These are phyloP conservation scores for Coemansia brasiliensis DNA, from an alignment of 192 early-diverging fungal genomes.

Conservation along the genomic window DNA sequence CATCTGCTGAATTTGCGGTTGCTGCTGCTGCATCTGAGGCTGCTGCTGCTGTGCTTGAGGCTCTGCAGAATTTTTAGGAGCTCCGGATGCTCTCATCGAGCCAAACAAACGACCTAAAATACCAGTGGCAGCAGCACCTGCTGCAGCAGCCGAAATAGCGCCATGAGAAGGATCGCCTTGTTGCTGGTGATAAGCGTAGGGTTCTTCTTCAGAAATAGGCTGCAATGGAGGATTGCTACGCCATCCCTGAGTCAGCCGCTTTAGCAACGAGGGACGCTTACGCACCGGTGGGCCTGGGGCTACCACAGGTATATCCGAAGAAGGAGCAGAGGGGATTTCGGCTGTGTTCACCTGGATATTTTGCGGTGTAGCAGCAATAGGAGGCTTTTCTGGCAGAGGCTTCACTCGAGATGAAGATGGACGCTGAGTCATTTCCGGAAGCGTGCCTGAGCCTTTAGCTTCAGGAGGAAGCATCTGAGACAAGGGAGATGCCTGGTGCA, in stretches of 20 bases:
- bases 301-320: background rate
- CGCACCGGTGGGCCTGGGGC: slow-evolving; percentile 5
- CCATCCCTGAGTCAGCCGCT: slow-evolving; percentile 50
- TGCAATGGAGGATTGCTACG: slow-evolving; percentile 28
- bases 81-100: background rate
- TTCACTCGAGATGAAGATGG: slow-evolving; percentile 3
- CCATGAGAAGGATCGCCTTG: background rate
- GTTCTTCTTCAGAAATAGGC: slow-evolving; percentile 27
- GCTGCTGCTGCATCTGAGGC: slow-evolving; percentile 16
- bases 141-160: background rate
- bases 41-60: slow-evolving; percentile 1
- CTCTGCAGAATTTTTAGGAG: background rate
- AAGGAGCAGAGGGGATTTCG: slow-evolving; percentile 3
- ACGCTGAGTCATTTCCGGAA: slow-evolving; percentile 28
- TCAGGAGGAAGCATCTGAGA: too few relatives aligned
- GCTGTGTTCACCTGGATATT: slow-evolving; percentile 22
- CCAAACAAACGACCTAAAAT: slow-evolving; percentile 23
- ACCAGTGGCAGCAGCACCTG: slow-evolving; percentile 10
- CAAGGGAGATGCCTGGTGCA: too few relatives aligned
- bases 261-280: slow-evolving; percentile 44
- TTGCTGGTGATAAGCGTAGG: slow-evolving; percentile 1
- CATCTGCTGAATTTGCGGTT: background rate
- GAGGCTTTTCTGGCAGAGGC: slow-evolving; percentile 10
- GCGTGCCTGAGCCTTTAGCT: background rate
- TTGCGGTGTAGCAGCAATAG: slow-evolving; percentile 7